These are phyloP conservation scores for Posidonia australis DNA, from an alignment of 106 monocot genomes.

Conservation along the genomic window DNA sequence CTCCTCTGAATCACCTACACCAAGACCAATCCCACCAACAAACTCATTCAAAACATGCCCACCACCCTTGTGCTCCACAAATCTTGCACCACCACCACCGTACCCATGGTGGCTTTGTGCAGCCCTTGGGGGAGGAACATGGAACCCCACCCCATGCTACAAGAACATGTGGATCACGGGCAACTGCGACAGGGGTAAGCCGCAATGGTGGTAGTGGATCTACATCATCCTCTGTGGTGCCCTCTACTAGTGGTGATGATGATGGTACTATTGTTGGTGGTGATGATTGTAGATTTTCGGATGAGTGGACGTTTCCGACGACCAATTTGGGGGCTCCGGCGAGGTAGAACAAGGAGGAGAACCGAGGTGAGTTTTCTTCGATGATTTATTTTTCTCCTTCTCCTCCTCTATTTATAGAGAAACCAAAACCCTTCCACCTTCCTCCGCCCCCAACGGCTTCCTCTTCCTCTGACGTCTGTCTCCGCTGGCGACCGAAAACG, in stretches of 20 bases:
- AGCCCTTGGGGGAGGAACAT: constrained; percentile 5
- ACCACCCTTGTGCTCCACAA: constrained; percentile 13
- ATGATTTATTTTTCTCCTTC: too few relatives aligned
- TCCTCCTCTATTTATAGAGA: too few relatives aligned
- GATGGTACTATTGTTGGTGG: constrained; percentile 4
- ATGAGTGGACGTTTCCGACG: too few relatives aligned
- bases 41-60: constrained; percentile 3
- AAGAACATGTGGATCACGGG: constrained; percentile 20
- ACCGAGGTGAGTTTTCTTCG: too few relatives aligned
- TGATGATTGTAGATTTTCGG: not conserved
- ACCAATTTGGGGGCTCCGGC: too few relatives aligned
- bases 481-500: too few relatives aligned
- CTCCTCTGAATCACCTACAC: constrained; percentile 7
- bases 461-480: too few relatives aligned
- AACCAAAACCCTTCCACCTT: too few relatives aligned
- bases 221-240: constrained; percentile 17
- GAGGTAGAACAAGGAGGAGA: too few relatives aligned
- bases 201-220: constrained; percentile 23
- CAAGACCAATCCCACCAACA: constrained; percentile 1
- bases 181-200: constrained; percentile 10
- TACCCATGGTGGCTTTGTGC: constrained; percentile 16
- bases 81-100: constrained; percentile 17
- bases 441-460: too few relatives aligned
- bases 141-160: constrained; percentile 7
- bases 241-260: not conserved